Conservation (phyloP, 371 early-diverging fungal species). For the Zopfochytrium polystomum region DNA sequence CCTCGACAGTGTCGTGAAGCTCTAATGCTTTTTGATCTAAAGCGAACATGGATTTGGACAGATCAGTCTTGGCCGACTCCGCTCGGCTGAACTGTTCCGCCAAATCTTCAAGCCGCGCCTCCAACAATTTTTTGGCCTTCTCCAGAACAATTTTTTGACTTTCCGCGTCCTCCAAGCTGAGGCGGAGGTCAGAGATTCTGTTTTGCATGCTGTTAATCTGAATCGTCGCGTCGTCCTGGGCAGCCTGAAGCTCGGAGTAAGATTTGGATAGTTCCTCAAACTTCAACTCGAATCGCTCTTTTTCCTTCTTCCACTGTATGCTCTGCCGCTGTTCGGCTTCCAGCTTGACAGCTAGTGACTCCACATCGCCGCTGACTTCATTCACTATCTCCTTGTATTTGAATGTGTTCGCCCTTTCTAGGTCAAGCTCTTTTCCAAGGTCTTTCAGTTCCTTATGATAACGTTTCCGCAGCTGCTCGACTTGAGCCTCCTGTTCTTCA, state of each 20-base stretch:
- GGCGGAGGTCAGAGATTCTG: constrained; percentile 55
- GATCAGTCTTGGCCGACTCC: constrained; percentile 57
- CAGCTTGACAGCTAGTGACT: constrained; percentile 45
- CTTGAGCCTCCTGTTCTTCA: constrained; percentile 62
- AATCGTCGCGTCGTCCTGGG: constrained; percentile 53
- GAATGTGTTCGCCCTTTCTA: constrained; percentile 60
- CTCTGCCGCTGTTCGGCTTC: constrained; percentile 57
- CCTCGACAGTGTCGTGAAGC: constrained; percentile 67
- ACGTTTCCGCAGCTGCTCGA: constrained; percentile 58
- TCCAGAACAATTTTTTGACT: constrained; percentile 56
- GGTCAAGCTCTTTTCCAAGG: constrained; percentile 70
- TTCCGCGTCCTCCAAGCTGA: constrained; percentile 63
- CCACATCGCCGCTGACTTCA: constrained; percentile 55
- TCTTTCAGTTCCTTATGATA: constrained; percentile 76
- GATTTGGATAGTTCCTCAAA: constrained; percentile 56
- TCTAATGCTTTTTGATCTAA: constrained; percentile 57
- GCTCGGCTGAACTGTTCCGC: constrained; percentile 64
- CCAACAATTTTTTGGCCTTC: constrained; percentile 64
- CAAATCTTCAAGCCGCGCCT: constrained; percentile 70
- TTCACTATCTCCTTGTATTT: constrained; percentile 63
- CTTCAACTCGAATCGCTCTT: constrained; percentile 58
- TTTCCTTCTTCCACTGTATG: constrained; percentile 62
- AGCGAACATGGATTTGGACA: constrained; percentile 55
- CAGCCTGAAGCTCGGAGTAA: constrained; percentile 46
- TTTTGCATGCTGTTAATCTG: constrained; percentile 46